Evolutionary conservation across 495 filamentous ascomycete species (phyloP), one percentile per base, ranked within the genome.

Genomic region (Eremomyces bilateralis): DNA sequence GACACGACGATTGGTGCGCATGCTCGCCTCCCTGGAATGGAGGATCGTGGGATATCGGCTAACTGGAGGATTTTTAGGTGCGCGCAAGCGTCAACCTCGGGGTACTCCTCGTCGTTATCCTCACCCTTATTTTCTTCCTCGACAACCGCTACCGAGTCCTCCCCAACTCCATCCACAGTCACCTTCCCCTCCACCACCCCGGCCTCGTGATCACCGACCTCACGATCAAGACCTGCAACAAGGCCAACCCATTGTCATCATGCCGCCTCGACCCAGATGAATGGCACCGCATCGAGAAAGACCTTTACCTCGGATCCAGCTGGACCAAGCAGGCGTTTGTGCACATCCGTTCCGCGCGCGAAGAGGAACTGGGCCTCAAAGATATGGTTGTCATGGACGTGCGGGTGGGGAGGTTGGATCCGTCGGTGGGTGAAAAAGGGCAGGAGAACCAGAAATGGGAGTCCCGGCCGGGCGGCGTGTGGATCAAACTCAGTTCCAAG

Each of bases 281-380:
- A 37, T 97, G 88, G 88, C 67, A 76, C 40, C 72, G 78, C 35
- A 59, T 95, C 40, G 79, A 92, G 37, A 97, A 95, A 58, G 83
- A 97, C 48, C 66, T 97, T 1, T 88, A 83, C 52, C 64, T 97
- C 13, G 65, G 64, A 39, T 64, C 64, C 28, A 64, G 67, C 33
- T 80, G 76, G 67, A 58, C 81, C 29, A 71, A 68, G 25, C 73
- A 65, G 48, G 90, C 83, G 33, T 95, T 77, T 53, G 50, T 97
- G 20, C 75, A 85, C 48, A 67, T 94, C 37, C 64, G 80, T 50
- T 63, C 81, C 25, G 92, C 84, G 67, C 71, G 73, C 43, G 85
- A 95, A 56, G 77, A 88, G 48, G 83, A 94, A 28, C 62, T 95
- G 32, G 56, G 54, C 15, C 54, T 60, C 4, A 62, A 64, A 15